These are phyloP conservation scores for Trichophyton schoenleinii DNA, from an alignment of 2,329 filamentous ascomycete genomes.

Conservation along the genomic window DNA sequence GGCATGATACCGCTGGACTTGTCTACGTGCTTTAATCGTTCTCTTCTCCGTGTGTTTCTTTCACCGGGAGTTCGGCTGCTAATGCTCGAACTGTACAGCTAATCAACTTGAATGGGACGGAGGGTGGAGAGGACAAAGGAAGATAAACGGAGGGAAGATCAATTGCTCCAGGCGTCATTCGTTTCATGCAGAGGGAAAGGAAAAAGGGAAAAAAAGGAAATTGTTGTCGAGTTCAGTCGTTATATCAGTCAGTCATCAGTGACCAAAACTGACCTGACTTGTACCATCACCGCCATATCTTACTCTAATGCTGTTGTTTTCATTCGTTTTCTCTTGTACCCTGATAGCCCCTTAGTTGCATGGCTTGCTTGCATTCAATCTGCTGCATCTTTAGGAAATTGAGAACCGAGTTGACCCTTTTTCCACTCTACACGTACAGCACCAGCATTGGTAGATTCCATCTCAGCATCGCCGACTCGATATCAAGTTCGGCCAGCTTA, in stretches of 20 bases:
- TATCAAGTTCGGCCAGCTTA: neutral
- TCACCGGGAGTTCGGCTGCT: too few relatives aligned
- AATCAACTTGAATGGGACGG: too few relatives aligned
- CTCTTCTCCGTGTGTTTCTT: neutral
- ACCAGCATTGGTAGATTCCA: neutral
- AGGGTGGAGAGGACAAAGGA: too few relatives aligned
- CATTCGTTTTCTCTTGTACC: neutral
- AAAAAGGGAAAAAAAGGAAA: neutral
- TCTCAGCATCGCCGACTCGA: neutral
- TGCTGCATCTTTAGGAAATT: neutral
- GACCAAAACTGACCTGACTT: neutral
- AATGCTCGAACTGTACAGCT: too few relatives aligned
- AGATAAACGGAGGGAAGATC: too few relatives aligned
- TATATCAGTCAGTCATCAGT: neutral
- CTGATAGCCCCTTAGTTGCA: neutral
- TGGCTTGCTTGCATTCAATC: neutral
- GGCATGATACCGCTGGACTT: neutral
- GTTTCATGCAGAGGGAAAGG: neutral
- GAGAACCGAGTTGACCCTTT: neutral
- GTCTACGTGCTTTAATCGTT: neutral
- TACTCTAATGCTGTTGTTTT: neutral
- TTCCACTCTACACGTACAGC: neutral
- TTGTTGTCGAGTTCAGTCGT: neutral
- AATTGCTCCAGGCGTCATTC: too few relatives aligned
- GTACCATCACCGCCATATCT: neutral